Evolutionary conservation across 78 protist species (phyloP).

Genomic region (Polysphondylium violaceum): DNA sequence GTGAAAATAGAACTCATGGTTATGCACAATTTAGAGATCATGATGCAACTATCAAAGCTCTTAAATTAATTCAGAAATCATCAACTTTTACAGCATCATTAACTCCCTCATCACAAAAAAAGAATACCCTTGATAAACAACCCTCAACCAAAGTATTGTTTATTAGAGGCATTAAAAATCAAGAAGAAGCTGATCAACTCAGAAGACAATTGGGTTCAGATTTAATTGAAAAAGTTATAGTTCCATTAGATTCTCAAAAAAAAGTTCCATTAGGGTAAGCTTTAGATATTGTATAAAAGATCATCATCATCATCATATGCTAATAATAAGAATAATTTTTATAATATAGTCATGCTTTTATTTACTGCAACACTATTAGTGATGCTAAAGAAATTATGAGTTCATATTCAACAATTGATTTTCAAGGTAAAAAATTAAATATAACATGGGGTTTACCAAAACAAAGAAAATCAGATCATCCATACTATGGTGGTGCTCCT

Average conservation of each 20-base stretch:
- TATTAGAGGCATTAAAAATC: conserved; percentile 41
- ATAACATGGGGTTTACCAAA: conserved; percentile 71
- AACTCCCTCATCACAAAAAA: conserved; percentile 34
- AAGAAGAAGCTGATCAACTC: conserved; percentile 47
- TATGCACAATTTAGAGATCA: conserved; percentile 74
- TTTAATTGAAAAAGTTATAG: conserved; percentile 48
- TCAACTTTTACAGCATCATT: conserved; percentile 63
- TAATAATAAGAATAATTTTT: too few species aligned
- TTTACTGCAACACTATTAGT: conserved; percentile 42
- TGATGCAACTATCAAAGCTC: conserved; percentile 74
- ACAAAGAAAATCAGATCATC: conserved; percentile 40
- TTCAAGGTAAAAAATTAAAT: conserved; percentile 16
- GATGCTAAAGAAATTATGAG: conserved; percentile 63
- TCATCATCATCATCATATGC: too few species aligned
- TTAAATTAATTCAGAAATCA: conserved; percentile 70
- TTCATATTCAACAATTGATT: conserved; percentile 1
- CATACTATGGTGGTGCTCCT: not conserved
- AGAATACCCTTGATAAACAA: not conserved
- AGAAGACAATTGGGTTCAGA: conserved; percentile 52
- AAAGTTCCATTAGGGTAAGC: conserved; percentile 36
- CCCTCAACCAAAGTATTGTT: conserved; percentile 65
- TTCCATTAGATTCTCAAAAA: conserved; percentile 68
- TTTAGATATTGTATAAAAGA: too few species aligned
- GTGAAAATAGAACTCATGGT: conserved; percentile 19
- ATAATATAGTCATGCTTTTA: conserved; percentile 51